Percentiles rank a stretch among this genome's conserved stretches.
Evolutionary conservation across 2,329 filamentous ascomycete genomes (phyloP).

Genomic region (Fusarium redolens): DNA sequence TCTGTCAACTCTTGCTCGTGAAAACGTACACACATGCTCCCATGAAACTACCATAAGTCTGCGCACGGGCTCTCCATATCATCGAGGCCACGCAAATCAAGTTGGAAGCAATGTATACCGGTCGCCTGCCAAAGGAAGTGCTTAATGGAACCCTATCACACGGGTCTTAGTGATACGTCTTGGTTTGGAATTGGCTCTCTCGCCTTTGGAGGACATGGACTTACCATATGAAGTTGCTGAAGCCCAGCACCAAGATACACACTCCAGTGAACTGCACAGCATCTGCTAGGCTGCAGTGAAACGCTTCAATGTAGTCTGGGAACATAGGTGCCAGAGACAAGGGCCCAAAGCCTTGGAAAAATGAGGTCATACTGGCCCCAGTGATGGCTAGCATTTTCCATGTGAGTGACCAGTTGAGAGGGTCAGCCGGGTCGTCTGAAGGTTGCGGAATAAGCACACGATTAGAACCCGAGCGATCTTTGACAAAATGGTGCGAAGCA

Average conservation of each 20-base stretch:
- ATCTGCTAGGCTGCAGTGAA: neutral
- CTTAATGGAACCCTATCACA: neutral
- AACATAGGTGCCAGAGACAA: neutral
- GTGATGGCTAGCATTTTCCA: constrained; percentile 1
- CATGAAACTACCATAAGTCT: neutral
- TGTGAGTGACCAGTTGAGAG: neutral
- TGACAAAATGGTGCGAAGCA: neutral
- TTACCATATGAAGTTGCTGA: neutral
- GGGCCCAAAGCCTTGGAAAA: neutral
- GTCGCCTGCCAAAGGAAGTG: neutral
- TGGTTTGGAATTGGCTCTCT: fast-evolving
- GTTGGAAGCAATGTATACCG: neutral
- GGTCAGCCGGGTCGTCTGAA: neutral
- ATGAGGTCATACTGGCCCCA: neutral
- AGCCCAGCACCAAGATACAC: neutral
- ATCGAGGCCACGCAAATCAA: neutral
- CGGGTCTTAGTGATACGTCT: neutral
- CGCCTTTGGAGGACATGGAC: neutral
- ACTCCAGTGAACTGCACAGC: neutral
- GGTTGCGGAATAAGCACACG: neutral
- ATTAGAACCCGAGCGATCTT: neutral
- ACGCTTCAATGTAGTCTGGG: neutral
- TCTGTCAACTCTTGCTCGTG: fast-evolving
- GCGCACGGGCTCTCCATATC: constrained; percentile 1
- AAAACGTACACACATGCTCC: neutral